phyloP scores from a whole-genome alignment of 2,329 filamentous ascomycete species.

The Penicillium crustosum region DNA sequence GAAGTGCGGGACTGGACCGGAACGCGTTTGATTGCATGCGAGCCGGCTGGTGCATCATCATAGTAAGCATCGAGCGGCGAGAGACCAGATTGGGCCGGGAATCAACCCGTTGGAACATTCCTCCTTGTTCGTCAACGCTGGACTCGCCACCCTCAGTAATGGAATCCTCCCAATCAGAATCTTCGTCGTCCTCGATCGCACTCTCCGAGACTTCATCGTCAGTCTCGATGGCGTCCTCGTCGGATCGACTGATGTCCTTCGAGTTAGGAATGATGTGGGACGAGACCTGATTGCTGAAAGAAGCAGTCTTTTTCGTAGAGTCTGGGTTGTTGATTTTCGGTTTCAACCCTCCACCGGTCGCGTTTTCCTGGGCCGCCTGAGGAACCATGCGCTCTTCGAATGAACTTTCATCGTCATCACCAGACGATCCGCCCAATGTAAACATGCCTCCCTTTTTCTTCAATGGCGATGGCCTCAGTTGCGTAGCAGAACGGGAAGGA shows the following conservation, averaged over 20 bases:
- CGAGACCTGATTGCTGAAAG: conserved; percentile 74
- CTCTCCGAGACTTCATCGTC: conserved; percentile 75
- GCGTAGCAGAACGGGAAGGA: conserved; percentile 61
- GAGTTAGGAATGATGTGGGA: conserved; percentile 67
- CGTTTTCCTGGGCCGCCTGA: conserved; percentile 53
- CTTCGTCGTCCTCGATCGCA: conserved; percentile 71
- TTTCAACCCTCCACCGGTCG: conserved; percentile 53
- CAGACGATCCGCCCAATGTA: conserved; percentile 78
- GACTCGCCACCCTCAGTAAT: conserved; percentile 80
- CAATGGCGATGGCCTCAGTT: conserved; percentile 52
- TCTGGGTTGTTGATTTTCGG: conserved; percentile 31
- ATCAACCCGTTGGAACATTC: conserved; percentile 86
- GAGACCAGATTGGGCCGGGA: conserved; percentile 83
- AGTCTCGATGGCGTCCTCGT: conserved; percentile 60
- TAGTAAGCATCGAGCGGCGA: conserved; percentile 82
- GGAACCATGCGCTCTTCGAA: conserved; percentile 61
- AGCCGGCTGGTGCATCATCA: conserved; percentile 81
- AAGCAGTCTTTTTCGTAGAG: conserved; percentile 70
- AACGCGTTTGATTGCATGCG: conserved; percentile 64
- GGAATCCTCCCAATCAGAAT: conserved; percentile 64
- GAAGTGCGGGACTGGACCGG: conserved; percentile 46
- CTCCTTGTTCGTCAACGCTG: conserved; percentile 70
- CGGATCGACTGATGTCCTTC: conserved; percentile 47
- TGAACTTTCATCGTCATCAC: conserved; percentile 78
- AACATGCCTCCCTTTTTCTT: conserved; percentile 70